Evolutionary conservation across 768 basidiomycete species (phyloP).

Genomic region (Rubroboletus pulcherrimus): DNA sequence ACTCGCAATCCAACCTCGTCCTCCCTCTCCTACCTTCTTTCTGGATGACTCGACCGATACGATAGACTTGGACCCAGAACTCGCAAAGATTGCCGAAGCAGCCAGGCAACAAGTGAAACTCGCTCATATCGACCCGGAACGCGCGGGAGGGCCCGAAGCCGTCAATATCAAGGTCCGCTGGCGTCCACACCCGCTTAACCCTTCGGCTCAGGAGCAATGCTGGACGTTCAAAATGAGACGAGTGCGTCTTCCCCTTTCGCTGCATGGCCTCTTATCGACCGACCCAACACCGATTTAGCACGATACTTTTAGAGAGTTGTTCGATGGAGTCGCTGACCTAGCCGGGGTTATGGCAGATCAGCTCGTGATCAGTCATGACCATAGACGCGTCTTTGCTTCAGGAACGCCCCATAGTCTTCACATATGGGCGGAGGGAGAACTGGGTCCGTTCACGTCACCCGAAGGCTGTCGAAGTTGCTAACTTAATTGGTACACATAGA

Average conservation of each 20-base stretch:
- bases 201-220: slow-evolving; percentile 34
- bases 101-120: slow-evolving; percentile 30
- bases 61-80: slow-evolving; percentile 57
- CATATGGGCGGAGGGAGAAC: slow-evolving; percentile 64
- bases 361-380: slow-evolving; percentile 58
- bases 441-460: slow-evolving; percentile 44
- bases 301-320: slow-evolving; percentile 60
- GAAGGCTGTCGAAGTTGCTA: slow-evolving; percentile 1
- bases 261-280: not conserved
- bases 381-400: slow-evolving; percentile 64
- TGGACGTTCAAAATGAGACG: slow-evolving; percentile 58
- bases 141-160: slow-evolving; percentile 31
- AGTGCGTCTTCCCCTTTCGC: slow-evolving; percentile 36
- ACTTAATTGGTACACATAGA: slow-evolving; percentile 38
- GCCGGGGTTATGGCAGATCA: slow-evolving; percentile 46
- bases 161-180: slow-evolving; percentile 59
- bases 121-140: slow-evolving; percentile 22
- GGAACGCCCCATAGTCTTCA: slow-evolving; percentile 62
- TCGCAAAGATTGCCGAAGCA: slow-evolving; percentile 51
- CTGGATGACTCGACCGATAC: slow-evolving; percentile 46
- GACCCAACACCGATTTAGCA: slow-evolving; percentile 37
- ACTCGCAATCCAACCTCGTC: slow-evolving; percentile 38
- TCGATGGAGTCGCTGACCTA: slow-evolving; percentile 63
- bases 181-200: slow-evolving; percentile 59
- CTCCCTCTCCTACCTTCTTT: slow-evolving; percentile 45